A percentile compares a stretch with the other conserved stretches of the same genome.
Conservation (phyloP, 805 yeast genomes). For the Metschnikowia cubensis region DNA sequence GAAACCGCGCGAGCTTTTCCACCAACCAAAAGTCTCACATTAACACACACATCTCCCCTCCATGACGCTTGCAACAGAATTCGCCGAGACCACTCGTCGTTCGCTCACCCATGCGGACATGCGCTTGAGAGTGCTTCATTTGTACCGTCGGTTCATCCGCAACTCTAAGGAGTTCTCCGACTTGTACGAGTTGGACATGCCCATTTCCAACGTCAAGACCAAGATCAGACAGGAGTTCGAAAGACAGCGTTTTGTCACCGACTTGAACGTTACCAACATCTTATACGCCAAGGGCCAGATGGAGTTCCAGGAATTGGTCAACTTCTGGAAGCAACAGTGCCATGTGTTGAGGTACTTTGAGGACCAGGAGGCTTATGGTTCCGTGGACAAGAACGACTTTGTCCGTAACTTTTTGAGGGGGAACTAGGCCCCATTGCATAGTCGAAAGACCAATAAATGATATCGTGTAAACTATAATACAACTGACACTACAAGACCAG, state of each 20-base stretch:
- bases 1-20: slow-evolving; percentile 12
- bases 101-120: slow-evolving; percentile 59
- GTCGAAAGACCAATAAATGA: neutral
- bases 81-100: slow-evolving; percentile 76
- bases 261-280: slow-evolving; percentile 61
- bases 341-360: slow-evolving; percentile 82
- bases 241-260: slow-evolving; percentile 71
- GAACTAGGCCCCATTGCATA: slow-evolving; percentile 23
- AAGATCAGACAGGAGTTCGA: slow-evolving; percentile 88
- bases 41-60: slow-evolving; percentile 1
- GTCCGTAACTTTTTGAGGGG: slow-evolving; percentile 73
- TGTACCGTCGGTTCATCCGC: slow-evolving; percentile 70
- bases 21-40: slow-evolving; percentile 17
- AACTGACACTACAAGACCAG: no score
- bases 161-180: slow-evolving; percentile 57
- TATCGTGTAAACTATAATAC: neutral
- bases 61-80: slow-evolving; percentile 72
- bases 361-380: slow-evolving; percentile 54
- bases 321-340: slow-evolving; percentile 87
- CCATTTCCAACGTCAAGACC: slow-evolving; percentile 73
- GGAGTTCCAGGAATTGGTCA: slow-evolving; percentile 85
- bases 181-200: slow-evolving; percentile 70
- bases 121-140: slow-evolving; percentile 57
- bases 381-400: slow-evolving; percentile 56
- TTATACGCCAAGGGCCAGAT: slow-evolving; percentile 78